Evolutionary conservation across 306 rosid genomes (phyloP), one percentile per base, ranked within the genome.

Genomic region (Cicer cuneatum): DNA sequence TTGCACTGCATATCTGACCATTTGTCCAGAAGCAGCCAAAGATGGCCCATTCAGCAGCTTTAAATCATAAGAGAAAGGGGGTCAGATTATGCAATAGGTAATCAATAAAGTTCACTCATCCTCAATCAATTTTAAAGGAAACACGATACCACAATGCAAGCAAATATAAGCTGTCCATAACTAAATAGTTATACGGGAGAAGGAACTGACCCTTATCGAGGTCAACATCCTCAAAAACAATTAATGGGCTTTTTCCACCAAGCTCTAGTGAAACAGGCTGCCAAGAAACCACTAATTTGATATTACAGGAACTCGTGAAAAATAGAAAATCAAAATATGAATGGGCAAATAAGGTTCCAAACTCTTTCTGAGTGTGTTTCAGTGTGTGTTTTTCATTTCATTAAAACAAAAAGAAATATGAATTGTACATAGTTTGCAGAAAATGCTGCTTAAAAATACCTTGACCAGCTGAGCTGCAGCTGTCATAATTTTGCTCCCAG

Each of bases 1-100:
- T 94, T 78, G 99, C 99, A 85, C 97, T 94, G 90, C 99, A 94
- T 69, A 94, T 94, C 88, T 94, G 99, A 81, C 99, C 99, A 81
- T 94, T 94, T 71, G 97, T 90, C 97, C 99, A 92, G 85, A 94
- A 94, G 92, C 91, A 81, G 72, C 99, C 99, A 72, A 92, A 94
- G 59, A 73, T 52, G 12, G 96, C 73, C 99, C 99, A 94, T 84
- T 94, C 99, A 69, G 84, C 99, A 88, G 99, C 99, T 94, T 86
- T 69, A 66, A 79, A 80, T 73, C 69, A 88, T 18, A 66, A 66
- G 70, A 69, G 38, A 83, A 77, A 40, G 24, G 52, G 49, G 51
- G 56, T 58, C 57, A 82, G 60, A 45, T 24, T 47, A 29, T 33
- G 39, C 54, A 41, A 77, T 14, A 73, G 29, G 63, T 21, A 74